These are phyloP conservation scores for Pleurotus pulmonarius DNA, from an alignment of 768 basidiomycete genomes.

Conservation along the genomic window DNA sequence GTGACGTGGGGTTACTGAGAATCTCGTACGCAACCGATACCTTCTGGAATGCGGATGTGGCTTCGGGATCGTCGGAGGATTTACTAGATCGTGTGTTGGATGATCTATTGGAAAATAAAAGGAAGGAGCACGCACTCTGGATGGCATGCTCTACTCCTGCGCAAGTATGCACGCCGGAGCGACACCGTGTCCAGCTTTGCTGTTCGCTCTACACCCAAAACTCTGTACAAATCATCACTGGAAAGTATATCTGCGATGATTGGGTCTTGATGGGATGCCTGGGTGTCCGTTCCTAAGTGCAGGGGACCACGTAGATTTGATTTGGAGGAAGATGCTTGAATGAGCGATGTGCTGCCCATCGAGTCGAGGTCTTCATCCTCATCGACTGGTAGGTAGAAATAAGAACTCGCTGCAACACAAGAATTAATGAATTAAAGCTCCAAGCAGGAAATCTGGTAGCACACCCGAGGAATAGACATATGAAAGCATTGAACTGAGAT, in stretches of 20 bases:
- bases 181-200: conserved; percentile 53
- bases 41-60: conserved; percentile 84
- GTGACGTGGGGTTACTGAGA: conserved; percentile 67
- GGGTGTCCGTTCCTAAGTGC: conserved; percentile 1
- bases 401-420: conserved; percentile 44
- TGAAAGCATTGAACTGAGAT: not conserved
- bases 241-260: conserved; percentile 50
- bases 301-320: conserved; percentile 6
- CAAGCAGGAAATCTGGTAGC: not conserved
- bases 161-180: conserved; percentile 73
- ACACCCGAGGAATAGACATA: not conserved
- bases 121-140: conserved; percentile 66
- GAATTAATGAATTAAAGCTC: not conserved
- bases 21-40: conserved; percentile 82
- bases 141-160: conserved; percentile 73
- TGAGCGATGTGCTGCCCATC: conserved; percentile 43
- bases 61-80: conserved; percentile 71
- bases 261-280: conserved; percentile 13
- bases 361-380: conserved; percentile 46
- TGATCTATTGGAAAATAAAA: not conserved
- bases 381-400: conserved; percentile 63
- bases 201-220: conserved; percentile 60
- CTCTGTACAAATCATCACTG: conserved; percentile 65
- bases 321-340: conserved; percentile 32
- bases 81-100: conserved; percentile 46